phyloP scores from a whole-genome alignment of 1,139 yeast species.

The Wickerhamomyces sp. region DNA sequence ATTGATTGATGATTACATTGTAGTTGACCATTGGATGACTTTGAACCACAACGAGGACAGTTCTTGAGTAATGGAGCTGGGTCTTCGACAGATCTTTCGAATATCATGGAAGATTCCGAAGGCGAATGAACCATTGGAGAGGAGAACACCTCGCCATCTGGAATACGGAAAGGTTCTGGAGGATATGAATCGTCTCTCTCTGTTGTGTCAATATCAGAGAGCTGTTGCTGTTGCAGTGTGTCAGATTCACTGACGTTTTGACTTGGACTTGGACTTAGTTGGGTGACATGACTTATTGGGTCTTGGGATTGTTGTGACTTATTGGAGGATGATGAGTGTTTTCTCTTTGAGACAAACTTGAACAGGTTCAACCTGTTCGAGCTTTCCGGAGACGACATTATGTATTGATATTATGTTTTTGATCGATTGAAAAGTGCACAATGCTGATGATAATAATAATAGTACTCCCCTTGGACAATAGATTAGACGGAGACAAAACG shows the following conservation, averaged over 20 bases:
- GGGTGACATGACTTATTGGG: background rate
- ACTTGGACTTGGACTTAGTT: background rate
- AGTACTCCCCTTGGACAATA: background rate
- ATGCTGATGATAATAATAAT: background rate
- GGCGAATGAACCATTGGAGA: constrained; percentile 11
- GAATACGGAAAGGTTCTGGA: constrained; percentile 11
- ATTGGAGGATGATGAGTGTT: constrained; percentile 6
- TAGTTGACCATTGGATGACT: constrained; percentile 10
- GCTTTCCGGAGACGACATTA: constrained; percentile 1
- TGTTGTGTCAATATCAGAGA: constrained; percentile 12
- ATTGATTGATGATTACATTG: constrained; percentile 23
- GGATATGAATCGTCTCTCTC: constrained; percentile 16
- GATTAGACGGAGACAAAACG: too few species aligned
- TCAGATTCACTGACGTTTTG: background rate
- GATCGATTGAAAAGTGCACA: background rate
- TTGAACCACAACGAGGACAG: constrained; percentile 24
- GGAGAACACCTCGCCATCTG: constrained; percentile 5
- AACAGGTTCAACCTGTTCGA: constrained; percentile 11
- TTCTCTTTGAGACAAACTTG: constrained; percentile 12
- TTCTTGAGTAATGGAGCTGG: constrained; percentile 20
- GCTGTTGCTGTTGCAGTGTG: background rate
- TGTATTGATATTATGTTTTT: background rate
- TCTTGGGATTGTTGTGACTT: background rate
- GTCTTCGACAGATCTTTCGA: constrained; percentile 26
- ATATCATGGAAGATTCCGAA: constrained; percentile 22